These are phyloP conservation scores for Penicillium pancosmium DNA, from an alignment of 495 filamentous ascomycete species.

Conservation along the genomic window DNA sequence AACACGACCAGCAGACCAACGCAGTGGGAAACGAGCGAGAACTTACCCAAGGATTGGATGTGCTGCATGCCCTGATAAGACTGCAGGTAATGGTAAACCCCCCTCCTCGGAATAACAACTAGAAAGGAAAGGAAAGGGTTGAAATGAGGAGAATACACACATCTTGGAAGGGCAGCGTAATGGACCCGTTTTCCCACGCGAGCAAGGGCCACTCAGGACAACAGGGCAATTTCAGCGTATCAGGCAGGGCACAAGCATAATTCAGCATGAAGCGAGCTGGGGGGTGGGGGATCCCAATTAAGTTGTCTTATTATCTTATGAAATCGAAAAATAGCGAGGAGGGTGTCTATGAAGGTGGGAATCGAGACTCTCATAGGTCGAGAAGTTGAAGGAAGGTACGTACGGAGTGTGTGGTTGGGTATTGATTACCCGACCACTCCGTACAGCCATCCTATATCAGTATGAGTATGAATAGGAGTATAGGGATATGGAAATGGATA, in stretches of 20 bases:
- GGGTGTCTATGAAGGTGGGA: neutral
- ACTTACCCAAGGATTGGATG: neutral
- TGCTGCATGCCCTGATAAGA: too few species aligned
- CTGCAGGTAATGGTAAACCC: too few species aligned
- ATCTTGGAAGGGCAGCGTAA: slow-evolving; percentile 21
- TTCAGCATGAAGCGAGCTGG: neutral
- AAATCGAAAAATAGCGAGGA: neutral
- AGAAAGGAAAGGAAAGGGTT: neutral
- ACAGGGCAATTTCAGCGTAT: slow-evolving; percentile 6
- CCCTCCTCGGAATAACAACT: neutral
- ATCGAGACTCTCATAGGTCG: neutral
- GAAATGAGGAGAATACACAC: slow-evolving; percentile 2
- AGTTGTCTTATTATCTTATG: neutral
- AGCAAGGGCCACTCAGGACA: slow-evolving; percentile 30
- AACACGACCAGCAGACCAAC: neutral
- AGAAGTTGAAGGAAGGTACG: neutral
- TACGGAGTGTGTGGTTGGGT: too few species aligned
- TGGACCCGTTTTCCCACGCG: slow-evolving; percentile 27
- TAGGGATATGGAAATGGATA: too few species aligned
- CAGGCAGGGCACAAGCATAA: neutral
- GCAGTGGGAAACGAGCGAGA: neutral
- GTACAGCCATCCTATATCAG: too few species aligned
- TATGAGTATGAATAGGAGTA: too few species aligned
- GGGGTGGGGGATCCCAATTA: neutral
- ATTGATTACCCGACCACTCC: too few species aligned